A percentile compares a stretch with the other conserved stretches of the same genome.
Conservation (phyloP, 805 yeast species). For the Kodamaea kaohsiungensis region DNA sequence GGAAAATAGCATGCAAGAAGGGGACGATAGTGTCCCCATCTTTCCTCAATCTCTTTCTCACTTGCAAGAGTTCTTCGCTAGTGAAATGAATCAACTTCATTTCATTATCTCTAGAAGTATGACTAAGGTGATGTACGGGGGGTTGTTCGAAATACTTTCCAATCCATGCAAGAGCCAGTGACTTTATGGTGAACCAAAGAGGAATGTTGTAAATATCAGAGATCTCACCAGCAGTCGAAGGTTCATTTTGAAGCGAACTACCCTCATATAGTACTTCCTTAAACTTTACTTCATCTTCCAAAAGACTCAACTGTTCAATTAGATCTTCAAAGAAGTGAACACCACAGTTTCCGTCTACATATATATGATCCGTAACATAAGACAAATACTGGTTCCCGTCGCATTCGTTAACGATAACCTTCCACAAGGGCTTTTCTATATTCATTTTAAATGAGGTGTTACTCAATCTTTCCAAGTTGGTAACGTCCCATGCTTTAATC, state of each 20-base stretch:
- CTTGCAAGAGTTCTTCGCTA: not conserved
- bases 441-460: not conserved
- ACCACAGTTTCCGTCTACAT: slow-evolving; percentile 2
- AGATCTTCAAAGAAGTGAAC: slow-evolving; percentile 3
- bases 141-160: not conserved
- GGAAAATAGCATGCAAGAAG: slow-evolving; percentile 3
- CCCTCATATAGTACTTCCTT: not conserved
- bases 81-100: not conserved
- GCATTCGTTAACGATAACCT: not conserved
- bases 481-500: not conserved
- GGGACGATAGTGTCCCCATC: slow-evolving; percentile 1
- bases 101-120: not conserved
- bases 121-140: not conserved
- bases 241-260: not conserved
- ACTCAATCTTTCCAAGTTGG: not conserved
- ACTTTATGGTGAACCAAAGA: not conserved
- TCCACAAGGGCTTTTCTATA: slow-evolving; percentile 3
- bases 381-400: slow-evolving; percentile 1
- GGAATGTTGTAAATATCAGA: not conserved
- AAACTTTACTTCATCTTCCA: not conserved
- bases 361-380: slow-evolving; percentile 1
- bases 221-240: slow-evolving; percentile 1
- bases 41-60: not conserved
- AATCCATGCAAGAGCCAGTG: not conserved
- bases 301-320: not conserved